phyloP scores from a whole-genome alignment of 2,329 filamentous ascomycete species.

The Triangularia setosa region DNA sequence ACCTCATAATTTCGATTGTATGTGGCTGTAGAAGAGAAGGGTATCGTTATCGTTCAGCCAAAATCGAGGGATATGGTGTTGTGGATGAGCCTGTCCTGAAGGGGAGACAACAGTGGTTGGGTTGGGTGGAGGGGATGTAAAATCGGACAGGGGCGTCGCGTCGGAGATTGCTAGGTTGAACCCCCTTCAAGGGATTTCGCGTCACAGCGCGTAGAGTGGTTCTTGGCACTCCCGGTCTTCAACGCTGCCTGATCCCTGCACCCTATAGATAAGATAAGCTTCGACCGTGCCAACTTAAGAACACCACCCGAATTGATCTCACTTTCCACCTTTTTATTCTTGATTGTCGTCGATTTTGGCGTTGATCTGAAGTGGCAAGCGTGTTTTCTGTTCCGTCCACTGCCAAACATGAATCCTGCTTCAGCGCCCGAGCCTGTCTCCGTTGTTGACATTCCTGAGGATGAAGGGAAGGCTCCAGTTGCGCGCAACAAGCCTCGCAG shows the following conservation, averaged over 20 bases:
- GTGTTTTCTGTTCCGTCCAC: neutral
- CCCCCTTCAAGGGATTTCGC: constrained; percentile 12
- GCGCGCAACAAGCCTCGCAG: constrained; percentile 46
- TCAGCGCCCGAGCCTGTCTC: constrained; percentile 25
- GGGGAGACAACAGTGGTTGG: neutral
- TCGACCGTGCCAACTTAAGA: neutral
- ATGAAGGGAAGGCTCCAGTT: constrained; percentile 23
- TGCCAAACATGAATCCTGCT: constrained; percentile 36
- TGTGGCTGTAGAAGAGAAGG: neutral
- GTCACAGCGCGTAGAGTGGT: constrained; percentile 29
- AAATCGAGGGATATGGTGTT: neutral
- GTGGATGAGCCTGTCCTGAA: constrained; percentile 9
- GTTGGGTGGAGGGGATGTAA: constrained; percentile 13
- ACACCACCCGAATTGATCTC: neutral
- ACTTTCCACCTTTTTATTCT: neutral
- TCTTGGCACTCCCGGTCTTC: constrained; percentile 1
- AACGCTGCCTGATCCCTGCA: neutral
- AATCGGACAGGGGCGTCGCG: constrained; percentile 23
- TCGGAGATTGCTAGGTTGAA: constrained; percentile 13
- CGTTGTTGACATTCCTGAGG: constrained; percentile 18
- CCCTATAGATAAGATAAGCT: constrained; percentile 12
- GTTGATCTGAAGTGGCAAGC: neutral
- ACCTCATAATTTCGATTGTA: constrained; percentile 27
- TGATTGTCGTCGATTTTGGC: neutral
- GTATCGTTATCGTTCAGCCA: neutral